Evolutionary conservation across 106 monocot genomes (phyloP), one percentile per base, ranked within the genome.

Genomic region (Platanthera guangdongensis): DNA sequence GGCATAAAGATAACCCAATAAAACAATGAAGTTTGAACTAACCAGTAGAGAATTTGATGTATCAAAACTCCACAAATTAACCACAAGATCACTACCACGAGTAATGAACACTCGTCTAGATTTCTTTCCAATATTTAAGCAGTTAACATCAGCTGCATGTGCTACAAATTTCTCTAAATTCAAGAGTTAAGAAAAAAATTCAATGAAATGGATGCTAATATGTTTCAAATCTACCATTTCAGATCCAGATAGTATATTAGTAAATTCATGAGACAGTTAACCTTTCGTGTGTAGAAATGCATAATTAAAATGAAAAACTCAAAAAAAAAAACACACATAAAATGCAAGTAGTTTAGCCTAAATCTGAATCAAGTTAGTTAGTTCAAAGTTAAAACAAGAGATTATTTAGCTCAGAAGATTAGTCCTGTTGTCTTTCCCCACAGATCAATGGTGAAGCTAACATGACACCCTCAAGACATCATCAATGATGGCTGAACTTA

Each of bases 91-190:
- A 63, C 81, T 88, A 13, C 95, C 89, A 64, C 95, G 92, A 60
- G 95, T 92, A 46, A 86, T 57, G 50, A 92, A 95, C 63, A 92
- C 74, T 77, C 88, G 79, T 75, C 82, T 78, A 55, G 90, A 92
- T 76, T 95, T 95, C 86, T 90, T 95, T 49, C 95, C 95, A 50
- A 95, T 90, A 47, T 76, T 82, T 63, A 92, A 80, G 57, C 90
- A 95, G 13, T 86, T 95, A 15, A 95, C 87, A 77, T 88, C 86
- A 68, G 88, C 81, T 68, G 80, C 82, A 77, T 92, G 92, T 18
- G 88, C 95, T 59, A 83, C 81, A 68, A 92, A 92, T 76, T 95
- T 88, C 55, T 95, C 95, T 95, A 72, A 51, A 52, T 19, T 51
- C 77, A 63, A 51, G 45, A 53, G 76, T 80, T 80, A 84, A 84